phyloP scores from a whole-genome alignment of 768 basidiomycete species.

The Amanita muscaria region DNA sequence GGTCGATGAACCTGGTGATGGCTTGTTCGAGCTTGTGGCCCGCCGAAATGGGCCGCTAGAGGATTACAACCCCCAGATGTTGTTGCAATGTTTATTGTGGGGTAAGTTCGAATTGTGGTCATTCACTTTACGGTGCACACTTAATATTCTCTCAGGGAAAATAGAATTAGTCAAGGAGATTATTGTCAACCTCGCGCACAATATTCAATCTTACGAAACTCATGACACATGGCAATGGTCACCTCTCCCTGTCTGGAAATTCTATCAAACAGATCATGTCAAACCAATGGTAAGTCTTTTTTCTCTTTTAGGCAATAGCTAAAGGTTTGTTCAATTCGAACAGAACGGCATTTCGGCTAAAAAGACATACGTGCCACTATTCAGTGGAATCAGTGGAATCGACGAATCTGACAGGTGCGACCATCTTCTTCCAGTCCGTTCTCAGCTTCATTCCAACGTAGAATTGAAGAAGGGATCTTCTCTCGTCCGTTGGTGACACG shows the following conservation, averaged over 20 bases:
- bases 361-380: slow-evolving; percentile 41
- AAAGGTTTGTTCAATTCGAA: not conserved
- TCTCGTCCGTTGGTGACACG: slow-evolving; percentile 49
- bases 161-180: slow-evolving; percentile 78
- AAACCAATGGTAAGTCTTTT: slow-evolving; percentile 7
- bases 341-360: not conserved
- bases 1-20: slow-evolving; percentile 22
- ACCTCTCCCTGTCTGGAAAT: slow-evolving; percentile 50
- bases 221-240: slow-evolving; percentile 28
- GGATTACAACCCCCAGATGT: slow-evolving; percentile 90
- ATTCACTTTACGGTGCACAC: not conserved
- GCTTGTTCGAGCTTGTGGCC: slow-evolving; percentile 78
- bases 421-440: not conserved
- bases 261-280: slow-evolving; percentile 31
- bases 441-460: not conserved
- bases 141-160: slow-evolving; percentile 47
- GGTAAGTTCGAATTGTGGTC: slow-evolving; percentile 37
- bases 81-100: slow-evolving; percentile 89
- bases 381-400: slow-evolving; percentile 38
- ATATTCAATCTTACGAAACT: slow-evolving; percentile 21
- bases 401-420: slow-evolving; percentile 39
- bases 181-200: slow-evolving; percentile 54
- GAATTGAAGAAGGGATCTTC: slow-evolving; percentile 38
- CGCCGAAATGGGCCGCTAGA: slow-evolving; percentile 77
- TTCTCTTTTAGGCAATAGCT: too few species aligned